Conservation (phyloP, 1,139 yeast species). For the Saccharomyces hybrid region DNA sequence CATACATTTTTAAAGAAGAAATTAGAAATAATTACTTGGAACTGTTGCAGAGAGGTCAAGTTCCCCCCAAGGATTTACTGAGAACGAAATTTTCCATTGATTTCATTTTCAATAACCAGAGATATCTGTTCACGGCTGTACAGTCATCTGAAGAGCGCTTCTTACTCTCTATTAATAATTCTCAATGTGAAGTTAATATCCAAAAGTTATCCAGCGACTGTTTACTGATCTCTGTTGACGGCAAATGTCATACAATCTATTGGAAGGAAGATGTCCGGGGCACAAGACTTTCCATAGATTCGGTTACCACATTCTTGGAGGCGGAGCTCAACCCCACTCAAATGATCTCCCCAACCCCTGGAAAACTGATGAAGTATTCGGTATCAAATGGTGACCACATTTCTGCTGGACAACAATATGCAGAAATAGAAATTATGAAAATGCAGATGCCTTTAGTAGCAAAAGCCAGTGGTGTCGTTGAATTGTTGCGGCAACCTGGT, state of each 20-base stretch:
- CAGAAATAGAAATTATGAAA: conserved; percentile 98
- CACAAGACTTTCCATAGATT: conserved; percentile 90
- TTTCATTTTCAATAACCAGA: conserved; percentile 87
- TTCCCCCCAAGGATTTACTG: conserved; percentile 70
- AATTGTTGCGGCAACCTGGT: conserved; percentile 96
- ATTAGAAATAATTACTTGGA: conserved; percentile 60
- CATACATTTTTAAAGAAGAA: conserved; percentile 72
- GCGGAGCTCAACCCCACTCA: conserved; percentile 97
- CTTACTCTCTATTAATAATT: conserved; percentile 87
- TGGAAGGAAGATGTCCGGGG: conserved; percentile 98
- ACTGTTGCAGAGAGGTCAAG: conserved; percentile 93
- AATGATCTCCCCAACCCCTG: conserved; percentile 96
- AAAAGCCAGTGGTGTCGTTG: conserved; percentile 87
- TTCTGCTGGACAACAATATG: conserved; percentile 85
- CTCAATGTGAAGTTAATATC: conserved; percentile 81
- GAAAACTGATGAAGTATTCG: conserved; percentile 86
- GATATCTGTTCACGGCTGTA: conserved; percentile 92
- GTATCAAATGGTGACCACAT: conserved; percentile 96
- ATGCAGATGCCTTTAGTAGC: conserved; percentile 94
- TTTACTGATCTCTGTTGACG: conserved; percentile 75
- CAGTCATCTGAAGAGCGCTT: conserved; percentile 79
- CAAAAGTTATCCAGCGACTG: conserved; percentile 92
- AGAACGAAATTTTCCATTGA: conserved; percentile 88
- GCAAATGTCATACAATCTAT: conserved; percentile 89
- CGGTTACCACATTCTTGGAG: conserved; percentile 89